Conservation (phyloP, 805 yeast species). For the Yarrowia deformans region DNA sequence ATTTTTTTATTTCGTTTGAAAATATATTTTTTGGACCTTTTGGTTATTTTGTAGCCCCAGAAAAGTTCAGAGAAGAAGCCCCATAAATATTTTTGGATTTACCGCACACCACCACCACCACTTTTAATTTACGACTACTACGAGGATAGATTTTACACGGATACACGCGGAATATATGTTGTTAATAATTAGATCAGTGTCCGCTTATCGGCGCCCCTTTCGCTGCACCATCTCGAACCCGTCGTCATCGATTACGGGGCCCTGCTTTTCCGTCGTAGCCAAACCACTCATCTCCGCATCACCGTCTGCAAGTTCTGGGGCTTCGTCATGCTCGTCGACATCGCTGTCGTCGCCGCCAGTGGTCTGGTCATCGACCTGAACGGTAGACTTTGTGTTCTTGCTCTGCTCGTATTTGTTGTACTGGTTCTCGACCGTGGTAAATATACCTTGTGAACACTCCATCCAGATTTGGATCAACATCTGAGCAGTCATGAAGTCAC, state of each 20-base stretch:
- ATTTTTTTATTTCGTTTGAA: too few relatives aligned
- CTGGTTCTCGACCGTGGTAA: constrained; percentile 61
- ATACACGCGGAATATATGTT: too few relatives aligned
- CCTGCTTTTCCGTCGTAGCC: constrained; percentile 50
- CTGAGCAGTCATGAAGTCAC: constrained; percentile 77
- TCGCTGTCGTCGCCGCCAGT: constrained; percentile 57
- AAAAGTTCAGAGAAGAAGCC: too few relatives aligned
- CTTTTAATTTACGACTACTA: too few relatives aligned
- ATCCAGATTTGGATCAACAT: constrained; percentile 70
- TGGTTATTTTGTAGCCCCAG: too few relatives aligned
- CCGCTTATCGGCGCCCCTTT: constrained; percentile 33
- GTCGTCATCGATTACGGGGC: constrained; percentile 87
- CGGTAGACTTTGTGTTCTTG: constrained; percentile 52
- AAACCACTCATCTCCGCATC: constrained; percentile 53
- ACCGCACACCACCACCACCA: too few relatives aligned
- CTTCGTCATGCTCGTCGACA: constrained; percentile 56
- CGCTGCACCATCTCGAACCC: constrained; percentile 90
- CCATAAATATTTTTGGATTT: too few relatives aligned
- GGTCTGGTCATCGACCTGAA: constrained; percentile 59
- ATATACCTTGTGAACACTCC: constrained; percentile 64
- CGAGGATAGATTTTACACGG: too few relatives aligned
- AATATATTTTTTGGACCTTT: too few relatives aligned
- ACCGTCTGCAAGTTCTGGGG: constrained; percentile 50
- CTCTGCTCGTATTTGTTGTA: constrained; percentile 67
- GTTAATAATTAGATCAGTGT: not conserved